Evolutionary conservation across 495 filamentous ascomycete species (phyloP).

Genomic region (Neurospora cerealis): DNA sequence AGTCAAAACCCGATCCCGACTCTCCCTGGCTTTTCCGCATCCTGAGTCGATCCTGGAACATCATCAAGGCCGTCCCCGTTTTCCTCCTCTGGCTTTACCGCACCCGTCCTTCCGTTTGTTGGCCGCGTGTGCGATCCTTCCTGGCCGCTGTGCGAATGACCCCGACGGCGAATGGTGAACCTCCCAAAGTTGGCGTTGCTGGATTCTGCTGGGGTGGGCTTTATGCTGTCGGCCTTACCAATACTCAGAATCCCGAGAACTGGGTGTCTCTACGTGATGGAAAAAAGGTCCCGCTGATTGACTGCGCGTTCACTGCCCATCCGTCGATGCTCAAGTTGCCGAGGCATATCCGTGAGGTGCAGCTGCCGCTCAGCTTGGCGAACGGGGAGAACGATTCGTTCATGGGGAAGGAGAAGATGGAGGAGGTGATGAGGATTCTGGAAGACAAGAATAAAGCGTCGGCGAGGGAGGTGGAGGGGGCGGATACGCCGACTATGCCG

Average conservation of each 20-base stretch:
- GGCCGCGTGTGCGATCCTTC: constrained; percentile 39
- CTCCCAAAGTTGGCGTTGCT: constrained; percentile 31
- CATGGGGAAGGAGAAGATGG: constrained; percentile 28
- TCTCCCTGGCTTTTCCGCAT: not conserved
- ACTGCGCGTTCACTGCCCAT: constrained; percentile 46
- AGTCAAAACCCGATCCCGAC: constrained; percentile 4
- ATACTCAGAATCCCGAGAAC: constrained; percentile 13
- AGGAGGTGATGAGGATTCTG: constrained; percentile 35
- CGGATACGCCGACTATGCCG: not conserved
- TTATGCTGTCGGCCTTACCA: constrained; percentile 33
- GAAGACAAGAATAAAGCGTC: constrained; percentile 21
- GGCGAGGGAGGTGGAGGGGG: not conserved
- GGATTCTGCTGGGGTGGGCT: constrained; percentile 57
- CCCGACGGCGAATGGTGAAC: constrained; percentile 4
- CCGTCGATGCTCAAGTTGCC: constrained; percentile 44
- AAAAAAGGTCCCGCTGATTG: constrained; percentile 31
- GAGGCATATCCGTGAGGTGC: constrained; percentile 42
- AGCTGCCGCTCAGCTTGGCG: constrained; percentile 43
- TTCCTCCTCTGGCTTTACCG: constrained; percentile 27
- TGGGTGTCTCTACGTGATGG: constrained; percentile 7
- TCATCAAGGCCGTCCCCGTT: not conserved
- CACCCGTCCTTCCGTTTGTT: constrained; percentile 24
- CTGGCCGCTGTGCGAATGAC: constrained; percentile 32
- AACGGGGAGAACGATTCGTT: constrained; percentile 43
- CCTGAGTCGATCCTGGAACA: constrained; percentile 1